Evolutionary conservation across 495 filamentous ascomycete genomes (phyloP).

Genomic region (Hyaloscypha finlandica): DNA sequence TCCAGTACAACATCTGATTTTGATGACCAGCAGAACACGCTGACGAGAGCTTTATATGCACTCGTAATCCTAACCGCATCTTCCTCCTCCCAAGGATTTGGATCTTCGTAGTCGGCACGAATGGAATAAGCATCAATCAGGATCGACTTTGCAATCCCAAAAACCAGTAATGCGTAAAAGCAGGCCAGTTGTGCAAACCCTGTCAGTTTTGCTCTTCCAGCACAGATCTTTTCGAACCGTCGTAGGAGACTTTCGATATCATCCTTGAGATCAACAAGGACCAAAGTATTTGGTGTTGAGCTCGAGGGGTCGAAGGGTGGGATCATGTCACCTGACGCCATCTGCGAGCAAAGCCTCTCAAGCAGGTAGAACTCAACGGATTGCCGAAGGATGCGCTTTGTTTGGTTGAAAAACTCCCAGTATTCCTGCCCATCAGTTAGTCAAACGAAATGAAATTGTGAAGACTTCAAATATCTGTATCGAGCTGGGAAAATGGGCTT

Average conservation of each 20-base stretch:
- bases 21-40: slow-evolving; percentile 28
- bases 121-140: slow-evolving; percentile 29
- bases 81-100: slow-evolving; percentile 15
- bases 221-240: slow-evolving; percentile 22
- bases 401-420: slow-evolving; percentile 24
- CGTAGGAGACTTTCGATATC: slow-evolving; percentile 19
- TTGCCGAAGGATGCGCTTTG: slow-evolving; percentile 21
- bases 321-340: slow-evolving; percentile 21
- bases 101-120: slow-evolving; percentile 16
- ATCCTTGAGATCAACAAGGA: slow-evolving; percentile 23
- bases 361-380: slow-evolving; percentile 28
- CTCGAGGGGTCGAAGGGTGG: slow-evolving; percentile 21
- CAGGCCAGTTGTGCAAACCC: slow-evolving; percentile 21
- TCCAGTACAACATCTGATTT: slow-evolving; percentile 22
- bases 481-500: background rate
- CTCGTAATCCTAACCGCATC: slow-evolving; percentile 21
- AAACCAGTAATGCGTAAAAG: slow-evolving; percentile 26
- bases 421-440: slow-evolving; percentile 8
- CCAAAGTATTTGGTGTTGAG: slow-evolving; percentile 22
- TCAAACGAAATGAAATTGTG: background rate
- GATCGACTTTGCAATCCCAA: slow-evolving; percentile 22
- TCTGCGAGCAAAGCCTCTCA: slow-evolving; percentile 23
- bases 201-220: slow-evolving; percentile 20
- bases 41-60: slow-evolving; percentile 26
- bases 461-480: background rate